Percentiles rank a stretch among this genome's conserved stretches.
These are phyloP conservation scores for Bromus sterilis DNA, from an alignment of 176 grass and related monocot genomes.

Conservation along the genomic window DNA sequence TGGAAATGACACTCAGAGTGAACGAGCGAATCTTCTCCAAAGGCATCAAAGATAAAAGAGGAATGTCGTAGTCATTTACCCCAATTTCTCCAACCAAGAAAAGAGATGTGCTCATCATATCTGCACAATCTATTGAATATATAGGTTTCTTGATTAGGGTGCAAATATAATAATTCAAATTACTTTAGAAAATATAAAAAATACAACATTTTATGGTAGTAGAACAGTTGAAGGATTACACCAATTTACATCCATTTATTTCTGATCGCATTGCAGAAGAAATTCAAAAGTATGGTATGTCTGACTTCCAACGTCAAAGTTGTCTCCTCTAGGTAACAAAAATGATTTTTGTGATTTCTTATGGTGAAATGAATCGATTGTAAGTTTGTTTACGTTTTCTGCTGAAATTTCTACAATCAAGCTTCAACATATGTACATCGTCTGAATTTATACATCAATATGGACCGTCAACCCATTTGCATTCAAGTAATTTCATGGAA, in stretches of 20 bases:
- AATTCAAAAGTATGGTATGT: too few relatives aligned
- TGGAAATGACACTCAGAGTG: too few relatives aligned
- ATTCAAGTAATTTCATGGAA: too few relatives aligned
- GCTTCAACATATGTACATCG: background rate
- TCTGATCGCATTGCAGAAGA: background rate
- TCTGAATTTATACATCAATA: background rate
- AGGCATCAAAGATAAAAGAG: conserved; percentile 3
- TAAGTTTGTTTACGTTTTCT: too few relatives aligned
- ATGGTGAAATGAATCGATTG: too few relatives aligned
- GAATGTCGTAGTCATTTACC: conserved; percentile 79
- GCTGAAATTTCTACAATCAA: too few relatives aligned
- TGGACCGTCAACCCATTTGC: background rate
- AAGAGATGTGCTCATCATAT: conserved; percentile 37
- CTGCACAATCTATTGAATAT: conserved; percentile 13
- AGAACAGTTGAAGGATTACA: background rate
- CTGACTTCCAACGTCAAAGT: too few relatives aligned
- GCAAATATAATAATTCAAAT: too few relatives aligned
- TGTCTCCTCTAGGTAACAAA: too few relatives aligned
- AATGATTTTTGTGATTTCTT: too few relatives aligned
- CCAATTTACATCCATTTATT: background rate
- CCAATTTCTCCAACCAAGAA: conserved; percentile 82
- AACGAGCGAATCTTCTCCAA: conserved; percentile 45
- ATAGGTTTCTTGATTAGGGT: too few relatives aligned
- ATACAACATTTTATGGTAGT: background rate
- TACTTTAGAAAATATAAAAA: background rate